Base-by-base conservation (phyloP, 352 stramenopile species). In the Pythium vanterpoolii region DNA sequence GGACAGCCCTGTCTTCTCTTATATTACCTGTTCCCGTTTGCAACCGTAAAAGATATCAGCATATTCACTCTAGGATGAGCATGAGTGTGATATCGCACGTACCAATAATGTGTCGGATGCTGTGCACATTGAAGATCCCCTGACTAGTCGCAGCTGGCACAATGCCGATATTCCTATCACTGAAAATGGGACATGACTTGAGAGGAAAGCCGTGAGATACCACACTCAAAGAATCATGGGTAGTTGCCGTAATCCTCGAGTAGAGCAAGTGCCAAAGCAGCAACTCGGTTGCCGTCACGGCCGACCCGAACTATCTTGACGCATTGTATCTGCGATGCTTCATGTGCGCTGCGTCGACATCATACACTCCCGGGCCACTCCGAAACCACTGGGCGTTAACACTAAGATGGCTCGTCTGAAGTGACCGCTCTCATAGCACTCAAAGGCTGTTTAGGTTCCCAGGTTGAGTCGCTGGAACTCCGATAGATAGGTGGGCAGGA, bases 261-360 rank as follows among this genome's bases (percentile, higher is more conserved):
- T 3, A 55, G 54, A 42, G 45, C 55, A 0, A 73, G 31, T 4
- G 56, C 47, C 3, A 73, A 43, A 1, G 62, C 53, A 7, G 53
- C 62, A 14, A 64, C 36, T 9, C 48, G 39, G 26, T 69, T 72
- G 18, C 68, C 51, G 24, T 69, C 63, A 1, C 63, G 54, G 3
- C 47, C 52, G 2, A 74, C 58, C 0, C 66, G 42, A 11, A 74
- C 30, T 5, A 72, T 56, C 31, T 74, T 54, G 0, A 56, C 55
- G 55, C 56, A 40, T 69, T 71, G 49, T 67, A 74, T 14, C 63
- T 60, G 1, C 54, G 40, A 45, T 74, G 55, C 42, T 71, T 74
- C 45, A 72, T 67, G 52, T 74, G 63, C 3, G 56, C 60, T 2
- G 52, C 56, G 18, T 75, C 59, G 0, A 62, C 51, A 16, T 63